Evolutionary conservation across 2,329 filamentous ascomycete genomes (phyloP).

Genomic region (Metarhizium brunneum): DNA sequence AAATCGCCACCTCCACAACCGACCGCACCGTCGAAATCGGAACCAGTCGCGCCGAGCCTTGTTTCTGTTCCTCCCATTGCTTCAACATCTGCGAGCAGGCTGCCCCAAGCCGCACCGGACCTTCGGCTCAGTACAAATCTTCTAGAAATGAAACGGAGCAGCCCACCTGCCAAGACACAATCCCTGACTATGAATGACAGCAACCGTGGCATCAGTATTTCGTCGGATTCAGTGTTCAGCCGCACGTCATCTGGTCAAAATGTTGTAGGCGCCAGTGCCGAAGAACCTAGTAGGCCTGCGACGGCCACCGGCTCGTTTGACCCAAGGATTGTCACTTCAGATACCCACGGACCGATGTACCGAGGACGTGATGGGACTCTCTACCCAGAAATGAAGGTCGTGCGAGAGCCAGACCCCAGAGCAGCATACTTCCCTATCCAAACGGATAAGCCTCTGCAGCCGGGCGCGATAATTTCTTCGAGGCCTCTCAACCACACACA

Average conservation of each 20-base stretch:
- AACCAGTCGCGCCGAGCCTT: background rate
- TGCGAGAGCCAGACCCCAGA: constrained; percentile 23
- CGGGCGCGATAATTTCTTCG: constrained; percentile 31
- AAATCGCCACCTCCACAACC: constrained; percentile 10
- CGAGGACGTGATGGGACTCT: constrained; percentile 28
- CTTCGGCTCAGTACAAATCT: constrained; percentile 15
- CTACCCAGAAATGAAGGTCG: constrained; percentile 31
- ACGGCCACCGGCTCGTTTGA: constrained; percentile 16
- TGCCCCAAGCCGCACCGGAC: constrained; percentile 13
- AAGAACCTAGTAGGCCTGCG: constrained; percentile 9
- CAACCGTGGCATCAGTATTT: constrained; percentile 7
- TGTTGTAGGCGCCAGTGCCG: background rate
- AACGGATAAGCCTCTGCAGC: constrained; percentile 15
- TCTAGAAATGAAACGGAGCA: constrained; percentile 10
- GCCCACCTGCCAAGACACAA: background rate
- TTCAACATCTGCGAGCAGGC: constrained; percentile 16
- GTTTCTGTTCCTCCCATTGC: background rate
- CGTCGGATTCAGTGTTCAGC: background rate
- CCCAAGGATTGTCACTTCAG: constrained; percentile 22
- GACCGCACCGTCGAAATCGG: background rate
- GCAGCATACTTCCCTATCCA: constrained; percentile 29
- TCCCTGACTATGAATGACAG: constrained; percentile 12
- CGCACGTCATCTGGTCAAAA: background rate
- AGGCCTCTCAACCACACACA: constrained; percentile 34
- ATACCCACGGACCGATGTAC: constrained; percentile 25